These are phyloP conservation scores for Canavalia ensiformis DNA, from an alignment of 306 rosid genomes.

Conservation along the genomic window DNA sequence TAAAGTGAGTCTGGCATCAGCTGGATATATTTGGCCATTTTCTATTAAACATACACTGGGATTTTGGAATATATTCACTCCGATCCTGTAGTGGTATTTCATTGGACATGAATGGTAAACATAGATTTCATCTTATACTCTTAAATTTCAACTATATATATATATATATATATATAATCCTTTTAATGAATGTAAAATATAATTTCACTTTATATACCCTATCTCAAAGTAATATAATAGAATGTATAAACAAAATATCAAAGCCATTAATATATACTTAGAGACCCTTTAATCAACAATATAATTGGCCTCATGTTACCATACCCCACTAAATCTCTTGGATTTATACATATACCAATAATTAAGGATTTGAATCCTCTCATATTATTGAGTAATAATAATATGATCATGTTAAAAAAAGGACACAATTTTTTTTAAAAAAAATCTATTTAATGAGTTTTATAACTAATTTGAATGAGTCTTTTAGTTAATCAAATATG, in stretches of 20 bases:
- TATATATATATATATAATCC: background rate
- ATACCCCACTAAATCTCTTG: background rate
- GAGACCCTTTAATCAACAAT: background rate
- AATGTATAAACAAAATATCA: background rate
- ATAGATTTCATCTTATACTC: conserved; percentile 6
- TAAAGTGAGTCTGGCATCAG: conserved; percentile 63
- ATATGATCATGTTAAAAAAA: too few species aligned
- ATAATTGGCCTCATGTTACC: background rate
- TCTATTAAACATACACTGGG: conserved; percentile 45
- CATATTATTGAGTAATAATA: too few species aligned
- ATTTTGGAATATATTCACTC: conserved; percentile 45
- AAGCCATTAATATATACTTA: background rate
- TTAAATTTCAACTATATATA: background rate
- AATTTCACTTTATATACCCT: background rate
- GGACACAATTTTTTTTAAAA: too few species aligned
- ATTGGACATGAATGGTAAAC: conserved; percentile 10
- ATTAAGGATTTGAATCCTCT: too few species aligned
- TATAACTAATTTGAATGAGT: too few species aligned
- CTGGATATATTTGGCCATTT: conserved; percentile 64
- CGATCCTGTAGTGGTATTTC: background rate
- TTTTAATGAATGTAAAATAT: background rate
- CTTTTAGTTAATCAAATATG: too few species aligned
- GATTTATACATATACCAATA: background rate
- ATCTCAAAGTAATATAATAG: too few species aligned
- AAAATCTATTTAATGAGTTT: too few species aligned